Conservation (phyloP, 495 filamentous ascomycete species). For the Cercophora samala region DNA sequence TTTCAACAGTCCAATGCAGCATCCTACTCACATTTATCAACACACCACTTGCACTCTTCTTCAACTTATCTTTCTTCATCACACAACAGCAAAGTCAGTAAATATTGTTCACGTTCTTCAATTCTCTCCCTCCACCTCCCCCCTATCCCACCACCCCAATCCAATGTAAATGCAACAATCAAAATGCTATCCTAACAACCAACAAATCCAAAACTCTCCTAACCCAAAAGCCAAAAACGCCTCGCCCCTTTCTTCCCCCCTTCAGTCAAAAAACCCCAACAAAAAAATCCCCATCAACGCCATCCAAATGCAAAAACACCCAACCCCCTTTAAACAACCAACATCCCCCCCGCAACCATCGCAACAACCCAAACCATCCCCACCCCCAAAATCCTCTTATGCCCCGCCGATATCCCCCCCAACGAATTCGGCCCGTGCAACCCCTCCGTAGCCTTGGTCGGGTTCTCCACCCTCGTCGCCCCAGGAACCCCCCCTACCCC, state of each 20-base stretch:
- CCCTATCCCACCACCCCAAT: background rate
- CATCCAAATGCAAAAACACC: constrained; percentile 2
- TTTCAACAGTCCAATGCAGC: no score
- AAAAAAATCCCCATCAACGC: no score
- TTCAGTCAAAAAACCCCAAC: background rate
- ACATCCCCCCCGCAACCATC: background rate
- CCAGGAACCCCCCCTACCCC: constrained; percentile 63
- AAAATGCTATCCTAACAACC: background rate
- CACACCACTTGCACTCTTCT: background rate
- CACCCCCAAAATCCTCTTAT: background rate
- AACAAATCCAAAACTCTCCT: background rate
- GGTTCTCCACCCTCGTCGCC: constrained; percentile 63
- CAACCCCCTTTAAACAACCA: background rate
- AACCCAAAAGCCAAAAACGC: background rate
- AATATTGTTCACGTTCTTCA: background rate
- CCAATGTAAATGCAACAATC: background rate
- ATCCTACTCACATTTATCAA: no score
- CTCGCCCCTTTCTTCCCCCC: background rate
- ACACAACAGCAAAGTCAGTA: background rate
- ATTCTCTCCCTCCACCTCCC: background rate
- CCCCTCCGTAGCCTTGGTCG: constrained; percentile 55
- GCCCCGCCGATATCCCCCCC: background rate
- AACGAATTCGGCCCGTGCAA: constrained; percentile 17
- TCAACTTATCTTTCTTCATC: background rate
- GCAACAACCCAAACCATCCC: background rate